Evolutionary conservation across 164 flowering plant species (phyloP), one percentile per base, ranked within the genome.

Genomic region (Akebia trifoliata): DNA sequence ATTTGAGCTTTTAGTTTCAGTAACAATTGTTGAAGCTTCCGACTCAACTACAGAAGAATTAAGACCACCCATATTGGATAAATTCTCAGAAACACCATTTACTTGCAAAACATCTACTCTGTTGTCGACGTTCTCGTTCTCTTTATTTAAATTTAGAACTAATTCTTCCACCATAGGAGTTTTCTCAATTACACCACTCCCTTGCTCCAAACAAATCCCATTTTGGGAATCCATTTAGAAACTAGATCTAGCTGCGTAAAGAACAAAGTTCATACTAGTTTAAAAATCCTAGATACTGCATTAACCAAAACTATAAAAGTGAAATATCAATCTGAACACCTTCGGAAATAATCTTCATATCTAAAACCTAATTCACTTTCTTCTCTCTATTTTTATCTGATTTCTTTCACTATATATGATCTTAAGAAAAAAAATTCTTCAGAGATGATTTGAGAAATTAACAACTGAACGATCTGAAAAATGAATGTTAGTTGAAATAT

Each of bases 151-250:
- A 56, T 69, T 74, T 28, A 36, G 21, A 39, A 18, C 60, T 45
- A 72, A 57, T 40, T 49, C 63, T 62, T 76, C 78, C 47, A 26
- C 71, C 8, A 56, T n/a, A 54, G 34, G 21, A 43, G 29, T 48
- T 54, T 56, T 46, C 35, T 42, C 66, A 59, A 72, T 60, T 57
- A n/a, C n/a, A n/a, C n/a, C n/a, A n/a, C n/a, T n/a, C n/a, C n/a
- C n/a, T n/a, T n/a, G n/a, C n/a, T n/a, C n/a, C n/a, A n/a, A n/a
- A n/a, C n/a, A n/a, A n/a, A n/a, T n/a, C n/a, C 63, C 75, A 25
- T 63, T 74, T 47, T 66, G 81, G 26, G 79, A 59, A 25, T 73
- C 82, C 90, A 84, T 81, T 30, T 9, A 49, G 31, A 15, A 46
- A 48, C 53, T 57, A 51, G 42, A 43, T 3, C 24, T 10, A 20